Evolutionary conservation across 345 rosid genomes (phyloP).

Genomic region (Eucalyptus erythrocorys): DNA sequence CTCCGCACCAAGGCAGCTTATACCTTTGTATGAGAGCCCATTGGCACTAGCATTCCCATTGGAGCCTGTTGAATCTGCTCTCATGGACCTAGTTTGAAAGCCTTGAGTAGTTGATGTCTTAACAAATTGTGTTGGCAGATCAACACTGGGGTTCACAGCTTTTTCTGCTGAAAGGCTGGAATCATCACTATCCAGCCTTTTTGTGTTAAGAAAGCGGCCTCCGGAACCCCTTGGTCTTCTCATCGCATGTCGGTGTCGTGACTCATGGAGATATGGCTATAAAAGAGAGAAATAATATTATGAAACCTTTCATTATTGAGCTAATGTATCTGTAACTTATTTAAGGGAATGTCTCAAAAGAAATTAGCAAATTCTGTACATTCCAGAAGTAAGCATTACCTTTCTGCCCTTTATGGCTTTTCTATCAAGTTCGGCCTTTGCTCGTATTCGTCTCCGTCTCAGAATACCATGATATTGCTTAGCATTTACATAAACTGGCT

Average conservation of each 20-base stretch:
- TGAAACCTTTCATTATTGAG: background rate
- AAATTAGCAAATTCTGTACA: background rate
- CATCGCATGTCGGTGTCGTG: constrained; percentile 72
- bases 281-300: background rate
- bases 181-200: background rate
- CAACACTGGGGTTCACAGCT: background rate
- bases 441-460: constrained; percentile 57
- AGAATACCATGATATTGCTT: constrained; percentile 66
- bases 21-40: background rate
- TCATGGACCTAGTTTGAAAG: background rate
- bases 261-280: constrained; percentile 77
- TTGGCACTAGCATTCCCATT: background rate
- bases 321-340: background rate
- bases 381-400: constrained; percentile 9
- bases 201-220: constrained; percentile 57
- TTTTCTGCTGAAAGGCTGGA: constrained; percentile 9
- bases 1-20: constrained; percentile 6
- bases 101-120: constrained; percentile 3
- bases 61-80: constrained; percentile 2
- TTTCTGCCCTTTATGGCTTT: constrained; percentile 47
- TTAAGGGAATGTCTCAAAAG: background rate
- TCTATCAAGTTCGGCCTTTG: constrained; percentile 62
- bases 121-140: constrained; percentile 1
- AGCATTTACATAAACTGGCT: constrained; percentile 69
- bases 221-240: constrained; percentile 65